phyloP scores from a whole-genome alignment of 2,329 filamentous ascomycete genomes.

The Pestalotiopsis sp. region DNA sequence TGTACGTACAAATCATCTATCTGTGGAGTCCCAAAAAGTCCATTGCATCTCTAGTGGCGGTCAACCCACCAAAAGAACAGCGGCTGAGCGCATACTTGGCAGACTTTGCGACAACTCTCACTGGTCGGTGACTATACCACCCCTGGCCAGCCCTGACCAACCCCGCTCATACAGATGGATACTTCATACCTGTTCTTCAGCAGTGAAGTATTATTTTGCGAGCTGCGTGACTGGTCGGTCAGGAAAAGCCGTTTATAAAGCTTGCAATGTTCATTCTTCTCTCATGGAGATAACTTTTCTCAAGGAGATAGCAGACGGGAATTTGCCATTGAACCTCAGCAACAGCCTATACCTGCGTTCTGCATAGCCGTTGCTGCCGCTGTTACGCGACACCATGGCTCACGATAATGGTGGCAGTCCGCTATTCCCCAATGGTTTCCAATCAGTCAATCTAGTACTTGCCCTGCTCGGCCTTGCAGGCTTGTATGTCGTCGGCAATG shows the following conservation, averaged over 20 bases:
- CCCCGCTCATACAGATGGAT: not conserved
- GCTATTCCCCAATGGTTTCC: not conserved
- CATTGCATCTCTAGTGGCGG: not conserved
- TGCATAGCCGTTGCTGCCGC: not conserved
- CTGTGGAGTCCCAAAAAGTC: not conserved
- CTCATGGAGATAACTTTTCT: not conserved
- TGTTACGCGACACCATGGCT: not conserved
- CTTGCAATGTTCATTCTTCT: not conserved
- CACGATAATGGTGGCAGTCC: not conserved
- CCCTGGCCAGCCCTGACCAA: not conserved
- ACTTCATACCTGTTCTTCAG: not conserved
- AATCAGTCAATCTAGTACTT: not conserved
- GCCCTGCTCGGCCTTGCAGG: not conserved
- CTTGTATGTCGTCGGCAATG: constrained; percentile 13
- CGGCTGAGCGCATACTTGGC: not conserved
- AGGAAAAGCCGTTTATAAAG: not conserved
- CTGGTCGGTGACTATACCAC: not conserved
- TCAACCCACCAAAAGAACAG: not conserved
- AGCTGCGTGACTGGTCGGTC: not conserved
- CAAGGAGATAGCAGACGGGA: not conserved
- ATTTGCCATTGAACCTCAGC: not conserved
- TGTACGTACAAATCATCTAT: not conserved
- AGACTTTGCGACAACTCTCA: not conserved
- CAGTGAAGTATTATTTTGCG: not conserved
- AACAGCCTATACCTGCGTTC: not conserved